Evolutionary conservation across 257 asterid species (phyloP), one percentile per base, ranked within the genome.

Genomic region (Solanum sejunctum): DNA sequence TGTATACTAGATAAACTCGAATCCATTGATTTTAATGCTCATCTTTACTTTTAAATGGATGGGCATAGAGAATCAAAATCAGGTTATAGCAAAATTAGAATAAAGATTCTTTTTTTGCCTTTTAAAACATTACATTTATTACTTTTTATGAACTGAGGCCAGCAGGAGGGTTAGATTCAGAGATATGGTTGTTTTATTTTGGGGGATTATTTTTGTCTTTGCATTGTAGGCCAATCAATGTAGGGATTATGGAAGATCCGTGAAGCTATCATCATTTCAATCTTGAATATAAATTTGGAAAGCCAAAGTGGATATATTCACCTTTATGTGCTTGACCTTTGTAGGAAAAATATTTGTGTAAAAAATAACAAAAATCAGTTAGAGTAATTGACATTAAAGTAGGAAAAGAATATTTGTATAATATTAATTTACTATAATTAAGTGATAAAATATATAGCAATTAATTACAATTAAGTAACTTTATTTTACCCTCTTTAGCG

Each of bases 81-180:
- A 58, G 18, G 52, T 82, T 28, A 36, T 47, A 41, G 73, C 49
- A 54, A 36, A 36, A 39, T 43, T 43, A 69, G 43, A 83, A 79
- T 84, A 82, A 73, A n/a, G 20, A 12, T 64, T 84, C 60, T 80
- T 84, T 72, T 79, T 66, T 80, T 84, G 54, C 70, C 61, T 87
- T 64, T 87, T 57, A 66, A 54, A 57, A 26, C 66, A 57, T 26
- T 26, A 26, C 26, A 26, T 26, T 1, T 26, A 26, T 15, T 61
- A 18, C 63, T 84, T 87, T 85, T 89, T 82, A 67, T 89, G 89
- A 86, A 88, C 82, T 85, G 49, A 79, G 88, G 84, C 80, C 85
- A 75, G 84, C 15, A 82, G 79, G 85, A 81, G 86, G 89, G 89
- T 84, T 89, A 84, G 93, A 91, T 91, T 89, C 89, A 88, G 79